These are phyloP conservation scores for Lentinus tigrinus DNA, from an alignment of 768 basidiomycete genomes.

Conservation along the genomic window DNA sequence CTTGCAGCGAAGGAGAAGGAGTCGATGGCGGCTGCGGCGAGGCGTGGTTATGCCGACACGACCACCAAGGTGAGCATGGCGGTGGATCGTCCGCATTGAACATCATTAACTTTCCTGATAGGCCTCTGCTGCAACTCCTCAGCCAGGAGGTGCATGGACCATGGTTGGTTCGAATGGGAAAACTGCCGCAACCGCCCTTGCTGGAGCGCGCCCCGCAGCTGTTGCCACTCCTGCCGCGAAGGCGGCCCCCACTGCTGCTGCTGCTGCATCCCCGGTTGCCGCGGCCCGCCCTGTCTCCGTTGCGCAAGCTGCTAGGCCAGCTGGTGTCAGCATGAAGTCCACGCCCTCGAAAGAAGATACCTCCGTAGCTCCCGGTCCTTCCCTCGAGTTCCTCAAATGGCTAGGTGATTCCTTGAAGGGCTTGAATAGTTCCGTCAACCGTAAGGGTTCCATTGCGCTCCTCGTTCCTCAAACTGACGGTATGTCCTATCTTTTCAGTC, in stretches of 20 bases:
- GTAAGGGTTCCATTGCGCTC: slow-evolving; percentile 38
- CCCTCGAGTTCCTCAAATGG: slow-evolving; percentile 93
- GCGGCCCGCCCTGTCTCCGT: slow-evolving; percentile 35
- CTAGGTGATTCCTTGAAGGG: slow-evolving; percentile 81
- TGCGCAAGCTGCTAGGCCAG: slow-evolving; percentile 35
- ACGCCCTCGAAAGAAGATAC: slow-evolving; percentile 55
- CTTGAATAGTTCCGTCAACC: slow-evolving; percentile 67
- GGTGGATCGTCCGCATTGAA: no score
- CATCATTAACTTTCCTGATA: neutral
- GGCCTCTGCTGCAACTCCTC: slow-evolving; percentile 23
- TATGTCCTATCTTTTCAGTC: slow-evolving; percentile 46
- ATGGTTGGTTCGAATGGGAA: slow-evolving; percentile 85
- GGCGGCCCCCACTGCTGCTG: slow-evolving; percentile 26
- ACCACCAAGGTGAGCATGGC: slow-evolving; percentile 59
- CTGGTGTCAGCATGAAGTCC: slow-evolving; percentile 24
- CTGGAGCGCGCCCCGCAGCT: slow-evolving; percentile 28
- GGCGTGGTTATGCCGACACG: slow-evolving; percentile 78
- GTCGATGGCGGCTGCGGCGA: slow-evolving; percentile 50
- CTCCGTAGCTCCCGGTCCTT: slow-evolving; percentile 56
- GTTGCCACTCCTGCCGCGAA: slow-evolving; percentile 36
- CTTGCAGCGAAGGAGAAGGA: slow-evolving; percentile 52
- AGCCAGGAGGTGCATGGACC: slow-evolving; percentile 68
- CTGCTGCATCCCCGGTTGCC: slow-evolving; percentile 23
- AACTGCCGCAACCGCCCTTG: slow-evolving; percentile 31
- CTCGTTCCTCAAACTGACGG: neutral